phyloP scores from a whole-genome alignment of 768 basidiomycete genomes.

The Lanmaoa pseudosensibilis region DNA sequence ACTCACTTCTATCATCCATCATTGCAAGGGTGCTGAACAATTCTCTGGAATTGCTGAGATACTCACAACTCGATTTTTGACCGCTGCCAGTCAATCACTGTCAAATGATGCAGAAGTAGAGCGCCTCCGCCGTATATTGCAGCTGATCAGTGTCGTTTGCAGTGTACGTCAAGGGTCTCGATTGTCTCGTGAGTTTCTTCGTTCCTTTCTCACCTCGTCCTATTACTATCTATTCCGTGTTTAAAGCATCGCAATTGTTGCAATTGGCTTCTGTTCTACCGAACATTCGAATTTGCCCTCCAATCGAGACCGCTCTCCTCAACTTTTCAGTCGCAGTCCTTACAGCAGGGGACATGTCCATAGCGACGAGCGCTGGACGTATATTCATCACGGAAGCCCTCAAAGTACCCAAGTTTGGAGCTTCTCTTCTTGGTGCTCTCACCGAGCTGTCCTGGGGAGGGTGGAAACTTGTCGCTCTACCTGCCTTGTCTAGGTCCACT shows the following conservation, averaged over 20 bases:
- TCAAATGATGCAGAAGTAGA: conserved; percentile 32
- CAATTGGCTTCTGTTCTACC: conserved; percentile 35
- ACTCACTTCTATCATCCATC: conserved; percentile 80
- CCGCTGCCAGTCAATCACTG: conserved; percentile 2
- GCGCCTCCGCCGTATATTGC: conserved; percentile 50
- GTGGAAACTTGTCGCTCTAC: conserved; percentile 69
- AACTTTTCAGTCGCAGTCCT: conserved; percentile 37
- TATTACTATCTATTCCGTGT: background rate
- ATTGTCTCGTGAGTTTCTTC: conserved; percentile 49
- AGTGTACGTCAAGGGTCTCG: conserved; percentile 74
- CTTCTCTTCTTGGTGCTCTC: conserved; percentile 59
- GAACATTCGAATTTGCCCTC: conserved; percentile 26
- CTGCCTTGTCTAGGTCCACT: conserved; percentile 54
- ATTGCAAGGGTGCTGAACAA: conserved; percentile 68
- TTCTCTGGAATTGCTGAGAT: conserved; percentile 58
- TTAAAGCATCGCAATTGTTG: conserved; percentile 38
- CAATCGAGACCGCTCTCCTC: conserved; percentile 34
- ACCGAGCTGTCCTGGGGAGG: conserved; percentile 72
- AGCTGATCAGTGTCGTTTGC: conserved; percentile 54
- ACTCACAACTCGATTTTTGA: conserved; percentile 43
- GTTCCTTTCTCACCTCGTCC: background rate
- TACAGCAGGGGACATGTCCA: conserved; percentile 42
- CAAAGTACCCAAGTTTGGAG: conserved; percentile 40
- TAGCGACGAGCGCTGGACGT: conserved; percentile 42
- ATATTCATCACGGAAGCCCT: conserved; percentile 40